Evolutionary conservation across 1,139 yeast species (phyloP).

Genomic region (Nakaseomyces delphensis): DNA sequence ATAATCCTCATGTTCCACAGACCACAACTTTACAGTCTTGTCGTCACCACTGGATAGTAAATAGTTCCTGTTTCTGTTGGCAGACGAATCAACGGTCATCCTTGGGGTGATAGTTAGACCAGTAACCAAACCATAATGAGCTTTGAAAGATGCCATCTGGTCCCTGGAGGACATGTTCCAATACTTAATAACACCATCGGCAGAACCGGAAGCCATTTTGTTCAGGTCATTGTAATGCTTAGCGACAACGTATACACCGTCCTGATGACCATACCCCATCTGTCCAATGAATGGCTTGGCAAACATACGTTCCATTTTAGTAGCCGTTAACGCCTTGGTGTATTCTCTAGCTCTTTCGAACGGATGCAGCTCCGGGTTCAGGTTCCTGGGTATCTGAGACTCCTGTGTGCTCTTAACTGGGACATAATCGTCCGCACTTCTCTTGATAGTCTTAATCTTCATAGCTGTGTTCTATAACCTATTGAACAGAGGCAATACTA

Average conservation of each 20-base stretch:
- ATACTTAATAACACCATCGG: conserved; percentile 88
- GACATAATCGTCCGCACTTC: conserved; percentile 84
- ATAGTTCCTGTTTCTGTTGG: conserved; percentile 47
- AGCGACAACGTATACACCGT: conserved; percentile 88
- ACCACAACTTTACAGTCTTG: conserved; percentile 82
- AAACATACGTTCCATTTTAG: conserved; percentile 91
- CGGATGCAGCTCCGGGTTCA: conserved; percentile 93
- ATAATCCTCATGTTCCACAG: conserved; percentile 37
- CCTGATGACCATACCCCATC: conserved; percentile 88
- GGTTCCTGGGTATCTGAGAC: conserved; percentile 76
- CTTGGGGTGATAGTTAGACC: conserved; percentile 58
- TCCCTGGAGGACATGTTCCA: conserved; percentile 77
- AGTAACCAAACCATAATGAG: conserved; percentile 84
- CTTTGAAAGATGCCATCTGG: conserved; percentile 70
- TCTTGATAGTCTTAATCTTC: conserved; percentile 86
- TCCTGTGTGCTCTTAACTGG: conserved; percentile 90
- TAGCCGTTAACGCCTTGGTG: conserved; percentile 88
- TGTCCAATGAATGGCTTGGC: conserved; percentile 97
- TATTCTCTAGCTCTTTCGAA: conserved; percentile 96
- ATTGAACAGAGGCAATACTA: not conserved
- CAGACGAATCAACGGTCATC: conserved; percentile 14
- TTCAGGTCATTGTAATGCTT: conserved; percentile 63
- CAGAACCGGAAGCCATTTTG: conserved; percentile 83
- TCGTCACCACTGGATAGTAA: conserved; percentile 85
- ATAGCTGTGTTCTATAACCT: conserved; percentile 10